Conservation (phyloP, 108 stramenopile genomes). For the Hondaea fermentalgiana region DNA sequence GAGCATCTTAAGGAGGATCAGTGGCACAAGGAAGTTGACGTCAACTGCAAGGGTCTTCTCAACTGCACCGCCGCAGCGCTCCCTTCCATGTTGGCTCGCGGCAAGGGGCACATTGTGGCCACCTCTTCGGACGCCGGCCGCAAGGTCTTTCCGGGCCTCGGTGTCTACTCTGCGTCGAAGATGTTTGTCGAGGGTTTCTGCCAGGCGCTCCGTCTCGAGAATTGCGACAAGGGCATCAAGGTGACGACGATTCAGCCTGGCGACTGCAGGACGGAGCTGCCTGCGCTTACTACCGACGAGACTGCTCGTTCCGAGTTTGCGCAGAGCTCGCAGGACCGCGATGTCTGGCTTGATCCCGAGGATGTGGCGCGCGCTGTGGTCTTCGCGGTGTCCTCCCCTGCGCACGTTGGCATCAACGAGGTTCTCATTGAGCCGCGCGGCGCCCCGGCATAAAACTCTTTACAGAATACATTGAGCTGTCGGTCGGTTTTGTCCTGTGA, state of each 20-base stretch:
- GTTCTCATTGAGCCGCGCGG: slow-evolving; percentile 63
- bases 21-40: slow-evolving; percentile 67
- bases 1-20: slow-evolving; percentile 61
- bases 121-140: slow-evolving; percentile 67
- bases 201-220: slow-evolving; percentile 32
- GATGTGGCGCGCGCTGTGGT: slow-evolving; percentile 66
- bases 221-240: slow-evolving; percentile 29
- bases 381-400: slow-evolving; percentile 62
- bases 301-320: background rate
- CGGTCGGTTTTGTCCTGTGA: too few relatives aligned
- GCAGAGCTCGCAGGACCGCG: background rate
- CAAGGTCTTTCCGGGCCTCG: slow-evolving; percentile 55
- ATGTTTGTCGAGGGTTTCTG: slow-evolving; percentile 55
- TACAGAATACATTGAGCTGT: too few relatives aligned
- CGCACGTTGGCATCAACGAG: slow-evolving; percentile 66
- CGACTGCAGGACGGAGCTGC: slow-evolving; percentile 36
- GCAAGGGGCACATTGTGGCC: slow-evolving; percentile 64
- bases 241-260: slow-evolving; percentile 42
- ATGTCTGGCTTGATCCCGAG: slow-evolving; percentile 44
- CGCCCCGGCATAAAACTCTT: slow-evolving; percentile 19
- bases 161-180: slow-evolving; percentile 66
- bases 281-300: slow-evolving; percentile 33
- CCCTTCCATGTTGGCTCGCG: slow-evolving; percentile 49
- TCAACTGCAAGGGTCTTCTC: slow-evolving; percentile 67
- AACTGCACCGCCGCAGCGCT: slow-evolving; percentile 58